phyloP scores from a whole-genome alignment of 2,329 filamentous ascomycete species.

The Cordyceps tenuipes region DNA sequence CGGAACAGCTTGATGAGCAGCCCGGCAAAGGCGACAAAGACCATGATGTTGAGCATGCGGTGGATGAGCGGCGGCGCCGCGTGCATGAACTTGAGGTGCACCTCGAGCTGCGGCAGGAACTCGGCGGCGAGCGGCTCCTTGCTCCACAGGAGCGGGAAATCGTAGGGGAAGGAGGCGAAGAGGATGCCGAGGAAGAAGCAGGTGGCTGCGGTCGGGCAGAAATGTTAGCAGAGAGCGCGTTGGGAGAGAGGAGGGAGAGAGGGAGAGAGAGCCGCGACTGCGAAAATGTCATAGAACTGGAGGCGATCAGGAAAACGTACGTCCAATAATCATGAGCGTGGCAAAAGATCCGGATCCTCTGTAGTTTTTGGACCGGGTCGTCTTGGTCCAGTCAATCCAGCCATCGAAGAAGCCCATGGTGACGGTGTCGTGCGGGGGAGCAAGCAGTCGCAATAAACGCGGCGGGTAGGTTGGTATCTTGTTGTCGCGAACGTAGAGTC shows the following conservation, averaged over 20 bases:
- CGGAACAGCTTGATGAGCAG: slow-evolving; percentile 94
- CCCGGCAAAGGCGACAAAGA: slow-evolving; percentile 77
- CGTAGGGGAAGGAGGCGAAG: slow-evolving; percentile 94
- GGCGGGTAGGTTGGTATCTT: not conserved
- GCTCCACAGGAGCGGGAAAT: slow-evolving; percentile 81
- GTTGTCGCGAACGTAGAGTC: not conserved
- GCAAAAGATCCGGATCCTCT: slow-evolving; percentile 68
- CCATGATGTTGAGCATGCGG: slow-evolving; percentile 89
- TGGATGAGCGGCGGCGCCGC: slow-evolving; percentile 84
- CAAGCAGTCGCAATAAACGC: not conserved
- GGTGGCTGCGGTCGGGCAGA: slow-evolving; percentile 46
- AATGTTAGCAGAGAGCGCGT: not conserved
- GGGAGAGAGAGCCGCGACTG: not conserved
- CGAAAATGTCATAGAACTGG: not conserved
- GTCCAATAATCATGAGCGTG: slow-evolving; percentile 92
- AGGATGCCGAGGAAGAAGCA: slow-evolving; percentile 98
- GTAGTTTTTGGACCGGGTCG: slow-evolving; percentile 48
- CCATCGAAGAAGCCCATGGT: slow-evolving; percentile 12
- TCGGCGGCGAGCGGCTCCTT: slow-evolving; percentile 52
- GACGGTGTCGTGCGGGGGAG: not conserved
- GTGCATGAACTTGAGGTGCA: slow-evolving; percentile 85
- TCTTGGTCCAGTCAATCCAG: slow-evolving; percentile 48
- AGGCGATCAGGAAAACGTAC: slow-evolving; percentile 47
- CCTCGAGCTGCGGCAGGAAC: slow-evolving; percentile 80
- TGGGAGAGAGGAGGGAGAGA: not conserved